A percentile compares a stretch with the other conserved stretches of the same genome.
phyloP scores from a whole-genome alignment of 169 alveolate genomes.

The Plasmodium vinckei region DNA sequence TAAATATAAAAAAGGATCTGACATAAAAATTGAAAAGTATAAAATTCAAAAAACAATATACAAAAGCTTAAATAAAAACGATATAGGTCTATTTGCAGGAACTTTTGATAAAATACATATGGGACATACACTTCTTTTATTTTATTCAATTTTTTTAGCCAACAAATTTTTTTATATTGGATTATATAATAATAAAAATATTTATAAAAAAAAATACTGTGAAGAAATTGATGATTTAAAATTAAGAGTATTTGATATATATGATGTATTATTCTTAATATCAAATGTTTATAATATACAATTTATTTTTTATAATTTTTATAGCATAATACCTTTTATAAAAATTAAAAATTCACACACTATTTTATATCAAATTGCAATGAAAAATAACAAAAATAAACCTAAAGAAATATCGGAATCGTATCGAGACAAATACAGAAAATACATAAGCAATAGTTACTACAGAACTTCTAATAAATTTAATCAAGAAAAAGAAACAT shows the following conservation, averaged over 20 bases:
- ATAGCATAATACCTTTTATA: conserved; percentile 36
- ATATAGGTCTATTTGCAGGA: conserved; percentile 72
- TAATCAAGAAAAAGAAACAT: neutral
- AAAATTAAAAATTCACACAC: conserved; percentile 70
- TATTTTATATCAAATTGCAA: conserved; percentile 41
- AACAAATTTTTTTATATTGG: conserved; percentile 63
- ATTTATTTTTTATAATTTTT: conserved; percentile 43
- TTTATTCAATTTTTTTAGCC: conserved; percentile 54
- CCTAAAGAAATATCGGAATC: conserved; percentile 1
- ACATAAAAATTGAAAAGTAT: conserved; percentile 38
- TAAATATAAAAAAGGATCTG: neutral
- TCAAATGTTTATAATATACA: conserved; percentile 62
- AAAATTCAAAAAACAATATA: conserved; percentile 52
- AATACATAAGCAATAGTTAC: neutral
- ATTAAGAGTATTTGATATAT: conserved; percentile 43
- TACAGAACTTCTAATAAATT: neutral
- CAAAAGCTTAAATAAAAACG: conserved; percentile 48
- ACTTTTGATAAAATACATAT: conserved; percentile 72
- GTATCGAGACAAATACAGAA: conserved; percentile 7
- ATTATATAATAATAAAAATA: conserved; percentile 68
- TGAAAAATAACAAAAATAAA: conserved; percentile 18
- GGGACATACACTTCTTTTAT: conserved; percentile 57
- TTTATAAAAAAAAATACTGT: conserved; percentile 54
- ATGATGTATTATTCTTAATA: conserved; percentile 40
- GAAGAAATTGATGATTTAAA: conserved; percentile 74